Evolutionary conservation across 306 rosid species (phyloP).

Genomic region (Vigna reflexopilosa): DNA sequence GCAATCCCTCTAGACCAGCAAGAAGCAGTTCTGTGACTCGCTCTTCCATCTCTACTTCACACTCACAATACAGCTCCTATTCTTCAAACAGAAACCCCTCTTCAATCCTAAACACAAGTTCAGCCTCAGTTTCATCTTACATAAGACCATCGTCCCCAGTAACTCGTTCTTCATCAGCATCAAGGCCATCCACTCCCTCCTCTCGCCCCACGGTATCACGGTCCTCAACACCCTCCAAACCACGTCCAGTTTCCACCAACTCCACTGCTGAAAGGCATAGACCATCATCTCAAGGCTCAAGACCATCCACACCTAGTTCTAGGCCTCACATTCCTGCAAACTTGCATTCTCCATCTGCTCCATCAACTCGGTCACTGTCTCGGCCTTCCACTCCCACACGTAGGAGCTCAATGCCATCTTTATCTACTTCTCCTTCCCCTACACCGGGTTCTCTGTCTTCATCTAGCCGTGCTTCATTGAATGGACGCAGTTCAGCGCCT

Average conservation of each 20-base stretch:
- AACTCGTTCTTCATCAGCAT: constrained; percentile 65
- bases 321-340: constrained; percentile 93
- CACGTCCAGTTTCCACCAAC: constrained; percentile 62
- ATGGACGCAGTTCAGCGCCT: constrained; percentile 77
- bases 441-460: constrained; percentile 59
- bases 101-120: constrained; percentile 89
- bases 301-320: constrained; percentile 95
- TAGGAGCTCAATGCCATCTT: constrained; percentile 65
- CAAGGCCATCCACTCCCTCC: constrained; percentile 89
- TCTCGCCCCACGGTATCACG: constrained; percentile 72
- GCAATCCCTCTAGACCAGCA: constrained; percentile 73
- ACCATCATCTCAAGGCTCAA: constrained; percentile 65
- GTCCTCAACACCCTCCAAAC: constrained; percentile 87
- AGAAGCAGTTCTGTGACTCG: constrained; percentile 98
- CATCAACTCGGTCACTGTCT: constrained; percentile 67
- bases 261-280: constrained; percentile 70
- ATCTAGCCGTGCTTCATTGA: constrained; percentile 58
- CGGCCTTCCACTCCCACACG: constrained; percentile 94
- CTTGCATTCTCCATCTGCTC: constrained; percentile 69
- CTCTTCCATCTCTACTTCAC: constrained; percentile 61
- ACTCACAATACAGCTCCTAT: constrained; percentile 66
- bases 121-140: constrained; percentile 96
- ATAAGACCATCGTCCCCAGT: constrained; percentile 85
- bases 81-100: constrained; percentile 80
- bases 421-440: constrained; percentile 64